Conservation (phyloP, 225 moss, liverwort and hornwort genomes). For the Sphagnum contortum region DNA sequence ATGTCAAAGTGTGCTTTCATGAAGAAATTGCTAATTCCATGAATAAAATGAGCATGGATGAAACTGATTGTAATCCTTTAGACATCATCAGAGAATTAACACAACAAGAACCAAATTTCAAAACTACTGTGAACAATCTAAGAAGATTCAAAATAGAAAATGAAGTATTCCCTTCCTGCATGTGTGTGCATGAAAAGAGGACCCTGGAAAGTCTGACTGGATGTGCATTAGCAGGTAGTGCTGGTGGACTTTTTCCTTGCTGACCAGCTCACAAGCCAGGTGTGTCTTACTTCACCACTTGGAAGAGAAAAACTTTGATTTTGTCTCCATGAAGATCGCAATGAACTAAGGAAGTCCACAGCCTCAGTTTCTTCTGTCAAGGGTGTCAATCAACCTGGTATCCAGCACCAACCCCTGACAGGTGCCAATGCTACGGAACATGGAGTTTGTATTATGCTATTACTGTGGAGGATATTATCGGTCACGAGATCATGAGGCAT, state of each 20-base stretch:
- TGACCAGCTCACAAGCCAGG: slow-evolving; percentile 85
- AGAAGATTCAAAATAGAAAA: no score
- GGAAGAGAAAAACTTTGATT: not conserved
- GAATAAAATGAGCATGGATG: no score
- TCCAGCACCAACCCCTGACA: not conserved
- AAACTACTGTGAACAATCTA: no score
- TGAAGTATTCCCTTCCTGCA: no score
- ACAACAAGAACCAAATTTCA: no score
- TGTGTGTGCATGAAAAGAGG: no score
- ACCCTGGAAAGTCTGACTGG: no score
- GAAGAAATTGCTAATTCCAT: no score
- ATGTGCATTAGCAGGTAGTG: slow-evolving; percentile 30
- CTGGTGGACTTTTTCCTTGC: slow-evolving; percentile 81
- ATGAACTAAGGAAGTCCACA: not conserved
- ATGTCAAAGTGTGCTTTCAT: no score
- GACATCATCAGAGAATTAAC: no score
- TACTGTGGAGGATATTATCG: slow-evolving; percentile 47
- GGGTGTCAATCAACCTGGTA: not conserved
- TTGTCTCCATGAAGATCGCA: not conserved
- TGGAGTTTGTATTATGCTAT: slow-evolving; percentile 69
- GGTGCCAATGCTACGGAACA: slow-evolving; percentile 51
- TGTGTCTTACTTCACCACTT: slow-evolving; percentile 4
- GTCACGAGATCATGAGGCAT: slow-evolving; percentile 36
- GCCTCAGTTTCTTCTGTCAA: not conserved
- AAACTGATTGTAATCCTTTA: no score